A percentile compares a stretch with the other conserved stretches of the same genome.
Evolutionary conservation across 1,284 basidiomycete genomes (phyloP).

Genomic region (Papiliotrema flavescens): DNA sequence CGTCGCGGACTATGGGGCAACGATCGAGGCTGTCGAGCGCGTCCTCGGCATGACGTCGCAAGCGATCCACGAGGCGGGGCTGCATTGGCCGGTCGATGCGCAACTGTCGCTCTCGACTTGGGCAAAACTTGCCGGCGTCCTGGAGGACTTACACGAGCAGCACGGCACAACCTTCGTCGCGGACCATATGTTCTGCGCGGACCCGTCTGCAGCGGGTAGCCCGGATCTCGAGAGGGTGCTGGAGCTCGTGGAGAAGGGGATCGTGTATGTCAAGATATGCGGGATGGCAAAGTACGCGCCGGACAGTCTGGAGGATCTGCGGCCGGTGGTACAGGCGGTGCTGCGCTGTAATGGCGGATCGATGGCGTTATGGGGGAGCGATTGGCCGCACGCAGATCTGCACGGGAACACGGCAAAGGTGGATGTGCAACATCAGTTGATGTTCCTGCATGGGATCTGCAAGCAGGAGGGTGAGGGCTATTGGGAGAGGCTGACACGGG

Average conservation of each 20-base stretch:
- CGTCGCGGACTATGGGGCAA: neutral
- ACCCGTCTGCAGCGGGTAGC: neutral
- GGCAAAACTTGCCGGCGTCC: neutral
- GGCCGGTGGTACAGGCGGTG: neutral
- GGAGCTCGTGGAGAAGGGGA: conserved; percentile 1
- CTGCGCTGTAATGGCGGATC: neutral
- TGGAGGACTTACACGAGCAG: neutral
- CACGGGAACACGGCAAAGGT: neutral
- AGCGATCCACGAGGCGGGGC: neutral
- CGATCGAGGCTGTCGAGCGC: neutral
- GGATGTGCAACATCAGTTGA: neutral
- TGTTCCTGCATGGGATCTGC: neutral
- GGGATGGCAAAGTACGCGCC: neutral
- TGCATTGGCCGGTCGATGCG: neutral
- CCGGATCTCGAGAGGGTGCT: neutral
- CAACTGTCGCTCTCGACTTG: conserved; percentile 1
- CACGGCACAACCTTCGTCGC: conserved; percentile 1
- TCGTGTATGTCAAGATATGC: conserved; percentile 3
- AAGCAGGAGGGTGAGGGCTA: neutral
- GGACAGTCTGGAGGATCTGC: neutral
- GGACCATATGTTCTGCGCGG: conserved; percentile 1
- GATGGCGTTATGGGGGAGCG: neutral
- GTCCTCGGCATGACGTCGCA: neutral
- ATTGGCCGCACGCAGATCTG: neutral
- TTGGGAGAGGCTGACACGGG: neutral